These are phyloP conservation scores for Royoungia palumana DNA, from an alignment of 768 basidiomycete genomes.

Conservation along the genomic window DNA sequence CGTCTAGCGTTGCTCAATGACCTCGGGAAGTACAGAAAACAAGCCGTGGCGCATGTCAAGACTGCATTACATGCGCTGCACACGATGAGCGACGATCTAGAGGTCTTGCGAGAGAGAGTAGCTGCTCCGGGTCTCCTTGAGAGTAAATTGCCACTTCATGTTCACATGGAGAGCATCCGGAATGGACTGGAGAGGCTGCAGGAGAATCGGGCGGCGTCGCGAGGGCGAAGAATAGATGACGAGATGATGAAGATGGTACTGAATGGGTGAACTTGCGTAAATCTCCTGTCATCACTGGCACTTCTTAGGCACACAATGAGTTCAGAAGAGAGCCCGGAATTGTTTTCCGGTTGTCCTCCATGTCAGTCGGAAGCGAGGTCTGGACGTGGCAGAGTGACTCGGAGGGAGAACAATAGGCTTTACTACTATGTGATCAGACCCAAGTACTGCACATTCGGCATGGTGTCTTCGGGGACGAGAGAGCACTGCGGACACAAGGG, in stretches of 20 bases:
- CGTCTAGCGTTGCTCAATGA: conserved; percentile 54
- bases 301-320: no score
- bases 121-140: conserved; percentile 63
- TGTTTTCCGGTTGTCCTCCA: neutral
- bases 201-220: conserved; percentile 51
- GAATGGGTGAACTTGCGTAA: conserved; percentile 6
- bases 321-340: neutral
- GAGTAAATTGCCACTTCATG: conserved; percentile 60
- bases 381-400: neutral
- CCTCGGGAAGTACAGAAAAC: conserved; percentile 54
- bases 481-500: no score
- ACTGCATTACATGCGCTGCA: conserved; percentile 59
- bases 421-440: no score
- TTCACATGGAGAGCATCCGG: conserved; percentile 72
- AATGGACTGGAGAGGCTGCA: conserved; percentile 54
- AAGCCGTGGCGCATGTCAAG: conserved; percentile 64
- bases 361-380: no score
- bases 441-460: no score
- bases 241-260: conserved; percentile 26
- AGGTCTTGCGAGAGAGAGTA: conserved; percentile 70
- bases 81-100: conserved; percentile 69
- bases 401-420: conserved; percentile 1
- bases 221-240: conserved; percentile 47
- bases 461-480: no score
- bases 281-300: neutral